These are phyloP conservation scores for Cladosporium sp. DNA, from an alignment of 2,329 filamentous ascomycete genomes.

Conservation along the genomic window DNA sequence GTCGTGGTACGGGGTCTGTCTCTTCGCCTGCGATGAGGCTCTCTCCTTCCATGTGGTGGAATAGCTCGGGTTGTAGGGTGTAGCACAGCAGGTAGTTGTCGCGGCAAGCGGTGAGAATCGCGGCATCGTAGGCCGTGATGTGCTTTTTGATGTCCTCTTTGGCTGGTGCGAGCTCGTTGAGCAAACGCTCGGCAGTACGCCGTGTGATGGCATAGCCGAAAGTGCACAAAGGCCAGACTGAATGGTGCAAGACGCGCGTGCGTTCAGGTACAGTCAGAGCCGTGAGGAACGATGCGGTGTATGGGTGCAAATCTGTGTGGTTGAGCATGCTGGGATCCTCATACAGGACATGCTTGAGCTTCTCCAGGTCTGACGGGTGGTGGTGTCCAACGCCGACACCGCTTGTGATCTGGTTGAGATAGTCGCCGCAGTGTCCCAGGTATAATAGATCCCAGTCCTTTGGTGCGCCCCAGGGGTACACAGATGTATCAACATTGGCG, in stretches of 20 bases:
- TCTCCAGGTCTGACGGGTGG: constrained; percentile 33
- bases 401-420: constrained; percentile 37
- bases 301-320: constrained; percentile 39
- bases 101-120: constrained; percentile 40
- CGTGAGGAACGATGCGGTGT: constrained; percentile 41
- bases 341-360: constrained; percentile 39
- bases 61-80: constrained; percentile 40
- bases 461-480: constrained; percentile 39
- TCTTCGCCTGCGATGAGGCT: constrained; percentile 42
- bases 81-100: constrained; percentile 37
- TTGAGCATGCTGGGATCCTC: constrained; percentile 40
- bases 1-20: constrained; percentile 30
- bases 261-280: constrained; percentile 39
- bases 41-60: constrained; percentile 40
- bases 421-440: constrained; percentile 45
- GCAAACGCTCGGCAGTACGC: constrained; percentile 34
- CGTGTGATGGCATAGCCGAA: constrained; percentile 47
- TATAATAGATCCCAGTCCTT: constrained; percentile 41
- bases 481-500: constrained; percentile 35
- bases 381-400: constrained; percentile 40
- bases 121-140: constrained; percentile 41
- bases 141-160: constrained; percentile 35
- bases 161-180: constrained; percentile 40
- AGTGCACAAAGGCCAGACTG: constrained; percentile 45
- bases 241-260: constrained; percentile 42